A percentile compares a stretch with the other conserved stretches of the same genome.
phyloP scores from a whole-genome alignment of 225 moss, liverwort and hornwort species.

The Bryoerythrophyllum caledonicum region DNA sequence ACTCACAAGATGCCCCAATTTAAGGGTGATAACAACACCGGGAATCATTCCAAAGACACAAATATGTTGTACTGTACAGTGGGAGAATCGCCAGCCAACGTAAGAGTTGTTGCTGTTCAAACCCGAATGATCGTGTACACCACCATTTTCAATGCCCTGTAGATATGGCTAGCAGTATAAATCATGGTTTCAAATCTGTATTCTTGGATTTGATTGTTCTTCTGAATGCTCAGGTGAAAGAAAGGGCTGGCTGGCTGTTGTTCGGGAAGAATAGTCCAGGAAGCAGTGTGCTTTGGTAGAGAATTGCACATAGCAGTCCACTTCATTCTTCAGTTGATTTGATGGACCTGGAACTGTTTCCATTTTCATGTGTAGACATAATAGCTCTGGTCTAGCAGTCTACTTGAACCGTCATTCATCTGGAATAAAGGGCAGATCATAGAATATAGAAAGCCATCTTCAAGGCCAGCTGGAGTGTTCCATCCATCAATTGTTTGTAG shows the following conservation, averaged over 20 bases:
- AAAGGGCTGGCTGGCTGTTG: background rate
- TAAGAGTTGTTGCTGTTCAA: background rate
- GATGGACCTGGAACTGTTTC: background rate
- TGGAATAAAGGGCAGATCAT: background rate
- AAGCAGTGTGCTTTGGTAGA: background rate
- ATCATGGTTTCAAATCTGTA: background rate
- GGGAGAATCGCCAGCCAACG: background rate
- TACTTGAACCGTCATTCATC: background rate
- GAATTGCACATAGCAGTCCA: background rate
- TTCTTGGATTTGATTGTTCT: conserved; percentile 10
- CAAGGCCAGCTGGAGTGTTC: background rate
- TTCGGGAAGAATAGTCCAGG: background rate
- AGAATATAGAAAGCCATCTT: background rate
- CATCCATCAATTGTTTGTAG: conserved; percentile 6
- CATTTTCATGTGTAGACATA: background rate
- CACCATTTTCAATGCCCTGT: conserved; percentile 3
- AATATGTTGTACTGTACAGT: background rate
- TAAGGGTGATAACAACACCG: background rate
- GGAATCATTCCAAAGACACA: background rate
- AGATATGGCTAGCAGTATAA: conserved; percentile 2
- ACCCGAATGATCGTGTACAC: background rate
- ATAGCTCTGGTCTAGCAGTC: background rate
- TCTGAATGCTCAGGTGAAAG: background rate
- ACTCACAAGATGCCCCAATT: background rate
- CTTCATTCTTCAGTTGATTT: background rate